Percentiles rank a stretch among this genome's conserved stretches.
Conservation (phyloP, 805 yeast species). For the Kodamaea hsintzibuensis region DNA sequence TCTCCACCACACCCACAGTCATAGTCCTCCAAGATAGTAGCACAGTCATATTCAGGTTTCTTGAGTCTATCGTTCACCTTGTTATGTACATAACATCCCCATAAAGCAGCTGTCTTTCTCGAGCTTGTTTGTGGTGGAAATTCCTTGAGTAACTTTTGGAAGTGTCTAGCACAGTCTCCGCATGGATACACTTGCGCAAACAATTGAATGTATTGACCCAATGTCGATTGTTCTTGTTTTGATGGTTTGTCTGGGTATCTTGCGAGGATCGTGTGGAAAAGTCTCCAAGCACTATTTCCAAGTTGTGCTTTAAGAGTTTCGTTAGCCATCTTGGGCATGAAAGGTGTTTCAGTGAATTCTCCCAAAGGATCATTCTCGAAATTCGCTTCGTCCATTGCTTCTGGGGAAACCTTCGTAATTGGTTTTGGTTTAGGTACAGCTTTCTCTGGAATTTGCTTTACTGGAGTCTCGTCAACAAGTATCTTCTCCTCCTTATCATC, state of each 20-base stretch:
- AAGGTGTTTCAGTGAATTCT: conserved; percentile 37
- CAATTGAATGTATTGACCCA: conserved; percentile 61
- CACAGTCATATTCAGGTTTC: conserved; percentile 80
- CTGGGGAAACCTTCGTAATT: background rate
- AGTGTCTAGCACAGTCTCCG: conserved; percentile 95
- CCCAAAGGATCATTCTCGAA: background rate
- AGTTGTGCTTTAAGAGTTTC: conserved; percentile 78
- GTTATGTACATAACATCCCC: conserved; percentile 96
- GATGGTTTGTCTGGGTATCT: conserved; percentile 87
- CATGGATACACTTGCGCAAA: conserved; percentile 96
- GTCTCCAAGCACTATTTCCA: conserved; percentile 88
- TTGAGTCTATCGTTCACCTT: conserved; percentile 72
- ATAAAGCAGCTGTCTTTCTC: conserved; percentile 79
- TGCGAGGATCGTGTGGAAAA: conserved; percentile 89
- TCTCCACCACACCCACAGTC: conserved; percentile 94
- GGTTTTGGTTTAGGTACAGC: background rate
- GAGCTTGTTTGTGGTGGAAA: conserved; percentile 84
- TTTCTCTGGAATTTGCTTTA: background rate
- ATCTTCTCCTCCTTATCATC: background rate
- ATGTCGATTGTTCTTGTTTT: conserved; percentile 58
- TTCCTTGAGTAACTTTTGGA: conserved; percentile 62
- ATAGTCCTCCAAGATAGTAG: conserved; percentile 81
- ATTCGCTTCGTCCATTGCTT: background rate
- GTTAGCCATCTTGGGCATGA: conserved; percentile 95
- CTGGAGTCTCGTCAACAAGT: background rate